Evolutionary conservation across 768 basidiomycete species (phyloP).

Genomic region (Mrakia blollopis): DNA sequence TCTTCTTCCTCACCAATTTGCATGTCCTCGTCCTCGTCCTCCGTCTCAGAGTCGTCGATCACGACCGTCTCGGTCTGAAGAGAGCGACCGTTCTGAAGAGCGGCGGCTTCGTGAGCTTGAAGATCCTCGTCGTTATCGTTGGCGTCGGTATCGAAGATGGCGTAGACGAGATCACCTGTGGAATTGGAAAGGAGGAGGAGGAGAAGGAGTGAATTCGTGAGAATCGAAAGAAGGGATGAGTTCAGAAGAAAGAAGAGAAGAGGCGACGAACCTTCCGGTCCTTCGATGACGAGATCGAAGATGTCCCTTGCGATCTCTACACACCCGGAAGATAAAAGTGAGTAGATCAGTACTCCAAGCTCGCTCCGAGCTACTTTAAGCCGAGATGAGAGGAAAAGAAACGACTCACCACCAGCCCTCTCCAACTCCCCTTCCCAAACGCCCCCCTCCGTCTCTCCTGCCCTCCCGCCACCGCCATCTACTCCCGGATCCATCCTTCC

Average conservation of each 20-base stretch:
- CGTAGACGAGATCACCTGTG: slow-evolving; percentile 41
- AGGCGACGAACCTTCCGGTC: slow-evolving; percentile 36
- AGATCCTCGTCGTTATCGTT: slow-evolving; percentile 19
- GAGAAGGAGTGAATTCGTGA: background rate
- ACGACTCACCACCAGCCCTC: slow-evolving; percentile 23
- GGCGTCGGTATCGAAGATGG: slow-evolving; percentile 38
- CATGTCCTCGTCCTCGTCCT: slow-evolving; percentile 7
- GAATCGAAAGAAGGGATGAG: background rate
- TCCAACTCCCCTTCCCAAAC: slow-evolving; percentile 27
- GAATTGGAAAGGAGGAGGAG: background rate
- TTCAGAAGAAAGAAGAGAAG: background rate
- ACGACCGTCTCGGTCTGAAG: slow-evolving; percentile 1
- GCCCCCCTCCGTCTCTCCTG: slow-evolving; percentile 24
- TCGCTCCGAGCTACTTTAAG: too few species aligned
- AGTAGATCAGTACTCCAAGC: background rate
- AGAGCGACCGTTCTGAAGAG: background rate
- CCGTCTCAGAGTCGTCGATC: background rate
- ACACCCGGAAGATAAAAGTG: background rate
- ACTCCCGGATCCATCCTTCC: background rate
- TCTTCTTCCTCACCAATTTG: background rate
- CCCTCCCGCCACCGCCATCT: background rate
- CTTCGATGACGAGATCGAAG: slow-evolving; percentile 41
- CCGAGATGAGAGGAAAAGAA: too few species aligned
- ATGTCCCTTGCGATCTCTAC: slow-evolving; percentile 41
- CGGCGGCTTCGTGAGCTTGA: background rate